Evolutionary conservation across 2,329 filamentous ascomycete genomes (phyloP), one percentile per base, ranked within the genome.

Genomic region (Boeremia exigua): DNA sequence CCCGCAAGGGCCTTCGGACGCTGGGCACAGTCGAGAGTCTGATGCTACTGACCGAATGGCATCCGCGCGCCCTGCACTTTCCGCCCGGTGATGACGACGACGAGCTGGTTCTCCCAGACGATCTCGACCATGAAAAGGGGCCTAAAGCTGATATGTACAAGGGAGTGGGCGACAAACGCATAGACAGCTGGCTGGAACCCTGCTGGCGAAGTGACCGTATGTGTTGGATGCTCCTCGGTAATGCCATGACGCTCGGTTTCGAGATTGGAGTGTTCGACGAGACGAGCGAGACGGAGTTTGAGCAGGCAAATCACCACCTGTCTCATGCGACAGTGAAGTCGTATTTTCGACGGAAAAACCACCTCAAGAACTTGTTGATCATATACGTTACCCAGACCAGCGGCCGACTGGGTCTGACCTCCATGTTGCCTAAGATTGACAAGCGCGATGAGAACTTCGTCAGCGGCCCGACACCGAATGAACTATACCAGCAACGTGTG

Each of bases 171-270:
- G 92, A 91, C 9, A 88, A 90, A 73, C 83, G 92, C 27, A 95
- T 97, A 61, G 92, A 96, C 71, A 94, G 92, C 73, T 98, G 95
- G 92, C 85, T 98, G 4, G 95, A 99, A 74, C 95, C 95, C 2
- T 94, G 92, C 8, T 97, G 94, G 92, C 85, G 94, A 66, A 81
- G 79, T 56, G 94, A 97, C 69, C 89, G 92, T 50, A 96, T 97
- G 91, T 96, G 91, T 71, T 97, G 94, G 94, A 97, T 97, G 92
- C 81, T 98, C 12, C 83, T 98, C 28, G 96, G 92, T 69, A 96
- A 92, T 33, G 92, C 92, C 12, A 90, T 94, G 80, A 90, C 92
- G 1, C 81, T 98, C 33, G 92, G 91, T 0, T 96, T 96, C 64
- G 95, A 99, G 75, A 86, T 99, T 29, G 95, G 95, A 10, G 92